Evolutionary conservation across 1,284 basidiomycete genomes (phyloP), one percentile per base, ranked within the genome.

Genomic region (Ganoderma lucidum): DNA sequence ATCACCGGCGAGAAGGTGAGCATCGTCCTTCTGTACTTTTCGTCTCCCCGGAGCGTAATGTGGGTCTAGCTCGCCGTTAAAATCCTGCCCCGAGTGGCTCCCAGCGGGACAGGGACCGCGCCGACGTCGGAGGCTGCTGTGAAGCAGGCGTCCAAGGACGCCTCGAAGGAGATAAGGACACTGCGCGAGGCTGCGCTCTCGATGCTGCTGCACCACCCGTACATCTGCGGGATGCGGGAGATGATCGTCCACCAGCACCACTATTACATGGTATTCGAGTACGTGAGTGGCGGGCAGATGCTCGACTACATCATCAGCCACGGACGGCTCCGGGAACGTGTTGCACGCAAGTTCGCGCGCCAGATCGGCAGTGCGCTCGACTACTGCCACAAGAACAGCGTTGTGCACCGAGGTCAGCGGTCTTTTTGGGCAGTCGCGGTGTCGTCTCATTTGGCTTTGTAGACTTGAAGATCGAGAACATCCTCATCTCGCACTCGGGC

Each of bases 281-380:
- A 98, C 81, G 95, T 99, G 82, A 97, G 97, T 76, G 97, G 98
- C 60, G 97, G 98, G 0, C 97, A 99, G 85, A 98, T 99, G 96
- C 91, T 99, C 74, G 97, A 99, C 87, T 99, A 98, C 81, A 99
- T 99, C 84, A 99, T 99, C 83, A 94, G 94, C 75, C 98, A 99
- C 78, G 97, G 97, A n/a, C 87, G 97, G 45, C 87, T 99, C 71
- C 87, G 97, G 42, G 98, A 99, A 81, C 90, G 97, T 66, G 95
- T 96, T 42, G 97, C 97, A 5, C 87, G 97, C 75, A 98, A 98
- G 84, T 99, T 99, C 83, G 96, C 97, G 0, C 85, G 97, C 32
- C 97, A 99, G 82, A 99, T 99, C 74, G 97, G 94, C 44, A 95
- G 93, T 75, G 97, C 98, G 0, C 85, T 99, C 51, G 94, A 98